phyloP scores from a whole-genome alignment of 495 filamentous ascomycete genomes.

The Tuber brumale region DNA sequence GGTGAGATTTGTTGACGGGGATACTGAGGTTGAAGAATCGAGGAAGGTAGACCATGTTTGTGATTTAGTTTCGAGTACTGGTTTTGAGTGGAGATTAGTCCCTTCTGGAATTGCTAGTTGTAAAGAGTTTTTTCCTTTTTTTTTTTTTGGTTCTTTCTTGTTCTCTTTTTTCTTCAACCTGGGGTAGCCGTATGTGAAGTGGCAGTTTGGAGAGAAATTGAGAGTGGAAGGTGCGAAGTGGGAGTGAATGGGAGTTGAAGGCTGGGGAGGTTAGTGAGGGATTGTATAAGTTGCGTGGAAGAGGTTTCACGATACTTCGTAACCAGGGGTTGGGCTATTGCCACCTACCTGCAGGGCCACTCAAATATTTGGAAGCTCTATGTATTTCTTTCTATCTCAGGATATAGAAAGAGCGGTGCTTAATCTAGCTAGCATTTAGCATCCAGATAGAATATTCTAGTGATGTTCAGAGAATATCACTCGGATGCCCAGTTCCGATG shows the following conservation, averaged over 20 bases:
- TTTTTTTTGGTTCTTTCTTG: background rate
- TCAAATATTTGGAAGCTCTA: background rate
- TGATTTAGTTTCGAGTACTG: background rate
- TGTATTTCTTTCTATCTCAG: background rate
- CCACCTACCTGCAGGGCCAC: background rate
- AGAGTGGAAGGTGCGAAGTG: background rate
- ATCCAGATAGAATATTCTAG: background rate
- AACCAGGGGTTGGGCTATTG: background rate
- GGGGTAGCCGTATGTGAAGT: background rate
- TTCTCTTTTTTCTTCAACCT: background rate
- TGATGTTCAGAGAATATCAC: background rate
- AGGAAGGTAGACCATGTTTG: constrained; percentile 5
- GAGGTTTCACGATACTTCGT: background rate
- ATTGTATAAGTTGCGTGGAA: background rate
- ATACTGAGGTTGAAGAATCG: constrained; percentile 3
- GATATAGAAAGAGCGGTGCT: background rate
- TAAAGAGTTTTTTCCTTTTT: background rate
- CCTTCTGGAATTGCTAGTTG: background rate
- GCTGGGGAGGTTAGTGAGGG: background rate
- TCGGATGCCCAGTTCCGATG: background rate
- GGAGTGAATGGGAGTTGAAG: background rate
- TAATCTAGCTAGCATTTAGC: too few species aligned
- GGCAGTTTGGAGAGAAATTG: background rate
- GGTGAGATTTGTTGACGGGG: constrained; percentile 1
- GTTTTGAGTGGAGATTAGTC: background rate